Evolutionary conservation across 179 eudicot genomes (phyloP), one percentile per base, ranked within the genome.

Genomic region (Amaranthus tricolor): DNA sequence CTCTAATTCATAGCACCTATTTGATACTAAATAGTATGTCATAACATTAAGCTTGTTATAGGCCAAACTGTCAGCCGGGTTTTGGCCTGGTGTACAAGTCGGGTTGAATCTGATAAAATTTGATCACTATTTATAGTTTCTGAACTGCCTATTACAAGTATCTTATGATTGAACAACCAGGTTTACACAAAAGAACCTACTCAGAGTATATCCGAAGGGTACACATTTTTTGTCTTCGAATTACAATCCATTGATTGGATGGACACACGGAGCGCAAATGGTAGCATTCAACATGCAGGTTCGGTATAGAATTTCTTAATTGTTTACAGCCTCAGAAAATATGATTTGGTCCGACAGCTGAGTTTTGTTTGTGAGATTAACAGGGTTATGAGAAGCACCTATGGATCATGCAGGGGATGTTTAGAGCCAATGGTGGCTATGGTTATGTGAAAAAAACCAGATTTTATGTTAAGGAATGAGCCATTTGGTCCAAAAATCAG

Each of bases 201-300:
- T 94, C 60, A 86, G 97, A 83, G 85, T 92, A 44, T 94, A 82
- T 76, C 98, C 98, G 14, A 90, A 88, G 80, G 96, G 90, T 20
- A 81, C 86, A 9, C 88, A 97, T 6, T 79, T 94, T 53, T 73
- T 84, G 53, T 94, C 97, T 55, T 83, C 97, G 62, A 94, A 94
- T 79, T 94, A 89, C 56, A 78, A 87, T 62, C 98, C 98, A 24
- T 64, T 87, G 5, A 81, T 75, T 45, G 96, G 86, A 15, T 94
- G 98, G 98, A 92, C 85, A 75, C 91, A 92, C 73, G 98, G 98
- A 57, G 94, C 91, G 44, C 98, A 94, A 70, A 94, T 94, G 98
- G 91, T 89, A 63, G 98, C 98, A 61, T 85, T 88, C 61, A 94
- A 94, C 76, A 92, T 94, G 92, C 98, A 94, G 97, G 98, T 92